Base-by-base conservation (phyloP, 768 basidiomycete species). In the Lactarius evosmus region DNA sequence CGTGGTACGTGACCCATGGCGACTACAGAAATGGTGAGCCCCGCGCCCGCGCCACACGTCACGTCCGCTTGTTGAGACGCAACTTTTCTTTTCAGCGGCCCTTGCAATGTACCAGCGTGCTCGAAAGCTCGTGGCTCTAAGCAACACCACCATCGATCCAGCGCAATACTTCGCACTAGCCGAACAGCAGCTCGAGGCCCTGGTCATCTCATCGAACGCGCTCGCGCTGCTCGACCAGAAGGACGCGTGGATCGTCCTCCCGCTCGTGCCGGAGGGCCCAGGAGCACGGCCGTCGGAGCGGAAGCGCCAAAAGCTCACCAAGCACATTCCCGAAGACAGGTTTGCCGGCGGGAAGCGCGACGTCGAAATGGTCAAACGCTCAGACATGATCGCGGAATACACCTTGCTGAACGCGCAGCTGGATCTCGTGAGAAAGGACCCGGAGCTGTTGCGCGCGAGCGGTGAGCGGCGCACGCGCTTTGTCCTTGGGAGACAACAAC, bases 21-120 rank as follows among this genome's bases (percentile, higher is more conserved):
- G 94, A 98, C 74, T 94, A 95, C 76, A 85, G 93, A 57, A 93
- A 85, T 73, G 97, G 96, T 95, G 73, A 75, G 85, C 79, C 22
- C 29, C n/a, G 8, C 46, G 46, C 0, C 40, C 19, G 9, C 9
- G n/a, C n/a, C n/a, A n/a, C n/a, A n/a, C n/a, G n/a, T 34, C n/a
- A 12, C 46, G 46, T 3, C 40, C 19, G 9, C 9, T 52, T n/a
- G 52, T 29, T 56, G 17, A 63, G 17, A 63, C 38, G 14, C 25
- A 11, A 67, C 58, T 62, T n/a, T n/a, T n/a, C n/a, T n/a, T n/a
- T 55, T 36, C 71, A 98, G 96, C 95, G 60, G 91, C 92, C 17
- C 81, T 89, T 58, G 87, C 87, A 11, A 97, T 98, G 95, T 98
- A 95, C 74, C 91, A 92, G 69, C 87, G 93, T 59, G 93, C 90